A percentile compares a stretch with the other conserved stretches of the same genome.
Evolutionary conservation across 2,329 filamentous ascomycete genomes (phyloP).

Genomic region (Pseudofabraea citricarpa): DNA sequence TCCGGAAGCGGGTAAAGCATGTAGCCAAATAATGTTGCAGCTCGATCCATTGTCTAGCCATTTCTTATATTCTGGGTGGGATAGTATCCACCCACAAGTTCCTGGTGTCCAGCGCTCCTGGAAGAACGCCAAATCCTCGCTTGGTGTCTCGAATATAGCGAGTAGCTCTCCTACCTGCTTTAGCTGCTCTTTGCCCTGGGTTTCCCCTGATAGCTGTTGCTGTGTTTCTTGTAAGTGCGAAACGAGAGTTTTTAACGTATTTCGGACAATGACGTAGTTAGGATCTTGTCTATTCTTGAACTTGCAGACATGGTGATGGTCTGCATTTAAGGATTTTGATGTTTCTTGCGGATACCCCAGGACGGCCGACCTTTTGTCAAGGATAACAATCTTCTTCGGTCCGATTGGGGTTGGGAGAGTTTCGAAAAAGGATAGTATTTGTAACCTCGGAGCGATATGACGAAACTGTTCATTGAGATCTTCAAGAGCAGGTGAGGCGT

Average conservation of each 20-base stretch:
- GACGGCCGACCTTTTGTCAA: constrained; percentile 36
- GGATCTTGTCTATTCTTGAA: constrained; percentile 30
- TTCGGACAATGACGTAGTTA: constrained; percentile 31
- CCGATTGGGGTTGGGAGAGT: constrained; percentile 24
- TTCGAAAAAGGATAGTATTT: constrained; percentile 41
- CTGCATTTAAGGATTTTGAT: constrained; percentile 32
- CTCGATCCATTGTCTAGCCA: background rate
- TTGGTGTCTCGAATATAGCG: too few relatives aligned
- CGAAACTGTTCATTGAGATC: constrained; percentile 41
- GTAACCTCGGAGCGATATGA: constrained; percentile 30
- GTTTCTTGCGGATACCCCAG: constrained; percentile 38
- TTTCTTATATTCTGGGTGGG: background rate
- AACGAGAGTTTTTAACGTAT: constrained; percentile 18
- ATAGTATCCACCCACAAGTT: background rate
- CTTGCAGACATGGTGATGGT: constrained; percentile 39
- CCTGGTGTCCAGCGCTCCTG: background rate
- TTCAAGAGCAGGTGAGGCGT: constrained; percentile 30
- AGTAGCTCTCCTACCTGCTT: too few relatives aligned
- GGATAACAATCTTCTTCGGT: constrained; percentile 21
- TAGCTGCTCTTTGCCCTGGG: too few relatives aligned
- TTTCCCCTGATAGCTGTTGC: too few relatives aligned
- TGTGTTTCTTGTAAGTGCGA: too few relatives aligned
- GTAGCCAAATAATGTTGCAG: background rate
- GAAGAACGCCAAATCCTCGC: too few relatives aligned
- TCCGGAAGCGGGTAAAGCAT: background rate